Conservation (phyloP, 2,329 filamentous ascomycete species). For the Sclerotinia minor region DNA sequence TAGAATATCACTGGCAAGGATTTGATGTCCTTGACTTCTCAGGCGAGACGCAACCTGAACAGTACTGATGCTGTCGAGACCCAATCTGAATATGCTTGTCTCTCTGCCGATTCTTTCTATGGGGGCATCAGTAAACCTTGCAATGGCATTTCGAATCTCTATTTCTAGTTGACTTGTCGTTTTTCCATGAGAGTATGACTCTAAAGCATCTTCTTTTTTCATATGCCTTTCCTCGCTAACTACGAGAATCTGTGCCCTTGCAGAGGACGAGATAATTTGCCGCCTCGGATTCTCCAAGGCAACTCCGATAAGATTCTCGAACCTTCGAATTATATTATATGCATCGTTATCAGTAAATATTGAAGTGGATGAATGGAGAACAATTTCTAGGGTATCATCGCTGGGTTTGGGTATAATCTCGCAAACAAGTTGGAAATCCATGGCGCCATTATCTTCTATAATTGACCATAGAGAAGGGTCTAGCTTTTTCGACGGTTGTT, state of each 20-base stretch:
- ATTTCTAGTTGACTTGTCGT: conserved; percentile 42
- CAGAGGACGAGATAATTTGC: conserved; percentile 33
- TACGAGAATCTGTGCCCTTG: conserved; percentile 32
- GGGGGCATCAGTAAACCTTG: conserved; percentile 56
- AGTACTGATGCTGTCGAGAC: conserved; percentile 87
- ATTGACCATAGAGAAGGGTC: conserved; percentile 58
- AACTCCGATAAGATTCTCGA: conserved; percentile 32
- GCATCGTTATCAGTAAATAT: conserved; percentile 36
- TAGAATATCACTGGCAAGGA: conserved; percentile 74
- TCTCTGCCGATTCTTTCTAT: conserved; percentile 53
- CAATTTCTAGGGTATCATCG: conserved; percentile 56
- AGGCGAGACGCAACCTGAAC: conserved; percentile 72
- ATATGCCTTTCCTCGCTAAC: conserved; percentile 24
- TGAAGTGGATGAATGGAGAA: conserved; percentile 62
- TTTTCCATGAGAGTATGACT: conserved; percentile 2
- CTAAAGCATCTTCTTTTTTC: neutral
- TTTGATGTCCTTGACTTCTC: conserved; percentile 55
- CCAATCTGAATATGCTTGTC: conserved; percentile 83
- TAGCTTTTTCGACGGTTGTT: conserved; percentile 61
- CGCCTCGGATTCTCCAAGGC: conserved; percentile 38
- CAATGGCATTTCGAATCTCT: conserved; percentile 46
- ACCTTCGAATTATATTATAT: conserved; percentile 30
- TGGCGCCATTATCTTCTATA: conserved; percentile 58
- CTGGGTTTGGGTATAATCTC: conserved; percentile 63
- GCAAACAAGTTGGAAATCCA: conserved; percentile 77